phyloP scores from a whole-genome alignment of 176 grass and related monocot genomes.

The Pontederia crassipes region DNA sequence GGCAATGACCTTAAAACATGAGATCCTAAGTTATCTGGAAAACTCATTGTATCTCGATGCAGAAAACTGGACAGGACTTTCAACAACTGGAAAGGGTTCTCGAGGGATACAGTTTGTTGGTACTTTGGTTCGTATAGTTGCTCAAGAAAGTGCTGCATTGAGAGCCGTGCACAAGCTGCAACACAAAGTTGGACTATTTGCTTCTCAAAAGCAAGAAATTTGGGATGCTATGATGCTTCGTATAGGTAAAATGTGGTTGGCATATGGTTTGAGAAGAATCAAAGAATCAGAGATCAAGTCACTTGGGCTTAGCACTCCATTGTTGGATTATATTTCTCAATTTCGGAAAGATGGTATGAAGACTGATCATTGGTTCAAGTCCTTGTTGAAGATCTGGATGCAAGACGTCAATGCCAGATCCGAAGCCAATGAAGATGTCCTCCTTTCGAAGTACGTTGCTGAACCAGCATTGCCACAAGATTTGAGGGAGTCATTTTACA shows the following conservation, averaged over 20 bases:
- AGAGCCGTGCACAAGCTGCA: conserved; percentile 82
- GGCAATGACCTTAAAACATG: conserved; percentile 52
- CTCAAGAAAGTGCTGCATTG: conserved; percentile 43
- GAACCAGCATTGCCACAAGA: conserved; percentile 70
- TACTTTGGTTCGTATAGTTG: conserved; percentile 26
- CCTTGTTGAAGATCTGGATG: conserved; percentile 84
- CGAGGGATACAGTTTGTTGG: conserved; percentile 67
- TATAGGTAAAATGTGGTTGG: conserved; percentile 89
- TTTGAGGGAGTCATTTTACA: conserved; percentile 60
- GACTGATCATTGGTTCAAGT: conserved; percentile 97
- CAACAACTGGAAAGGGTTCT: conserved; percentile 33
- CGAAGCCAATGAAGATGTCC: conserved; percentile 47
- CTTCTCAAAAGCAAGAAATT: conserved; percentile 86
- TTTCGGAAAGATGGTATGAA: conserved; percentile 92
- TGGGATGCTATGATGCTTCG: conserved; percentile 81
- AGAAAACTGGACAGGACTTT: conserved; percentile 31
- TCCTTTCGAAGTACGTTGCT: conserved; percentile 83
- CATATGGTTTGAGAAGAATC: conserved; percentile 78
- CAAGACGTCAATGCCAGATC: conserved; percentile 63
- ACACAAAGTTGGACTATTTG: conserved; percentile 63
- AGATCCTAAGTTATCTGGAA: conserved; percentile 52
- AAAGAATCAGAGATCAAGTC: conserved; percentile 95
- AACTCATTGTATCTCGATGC: conserved; percentile 58
- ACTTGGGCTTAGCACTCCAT: conserved; percentile 68
- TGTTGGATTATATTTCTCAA: conserved; percentile 73